Evolutionary conservation across 371 early-diverging fungal species (phyloP).

Genomic region (Batkoa obscura): DNA sequence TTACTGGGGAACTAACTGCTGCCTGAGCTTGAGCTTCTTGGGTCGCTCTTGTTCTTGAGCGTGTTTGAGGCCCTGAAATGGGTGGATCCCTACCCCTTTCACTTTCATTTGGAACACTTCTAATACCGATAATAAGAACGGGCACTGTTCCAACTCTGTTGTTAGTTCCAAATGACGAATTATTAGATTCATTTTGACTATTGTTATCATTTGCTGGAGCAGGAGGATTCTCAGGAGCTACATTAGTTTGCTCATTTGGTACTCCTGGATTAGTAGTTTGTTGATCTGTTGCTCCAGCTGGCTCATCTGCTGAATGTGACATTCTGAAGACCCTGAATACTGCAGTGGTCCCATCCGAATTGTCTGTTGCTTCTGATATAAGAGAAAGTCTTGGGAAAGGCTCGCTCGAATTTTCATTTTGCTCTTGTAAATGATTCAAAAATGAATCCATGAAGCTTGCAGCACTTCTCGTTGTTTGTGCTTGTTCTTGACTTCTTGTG

Average conservation of each 20-base stretch:
- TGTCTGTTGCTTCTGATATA: not conserved
- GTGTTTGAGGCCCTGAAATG: not conserved
- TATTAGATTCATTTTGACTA: not conserved
- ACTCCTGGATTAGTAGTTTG: not conserved
- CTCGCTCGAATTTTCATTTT: not conserved
- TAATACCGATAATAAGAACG: slow-evolving; percentile 11
- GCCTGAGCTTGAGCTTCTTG: not conserved
- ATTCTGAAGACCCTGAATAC: slow-evolving; percentile 7
- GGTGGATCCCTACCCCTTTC: not conserved
- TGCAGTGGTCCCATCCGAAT: not conserved
- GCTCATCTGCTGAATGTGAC: not conserved
- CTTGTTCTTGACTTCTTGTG: not conserved
- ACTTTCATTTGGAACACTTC: slow-evolving; percentile 3
- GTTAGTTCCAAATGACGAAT: too few species aligned
- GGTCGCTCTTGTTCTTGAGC: not conserved
- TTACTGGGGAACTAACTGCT: not conserved
- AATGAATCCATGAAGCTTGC: slow-evolving; percentile 2
- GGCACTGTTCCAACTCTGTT: slow-evolving; percentile 8
- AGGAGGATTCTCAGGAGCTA: not conserved
- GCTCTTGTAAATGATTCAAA: not conserved
- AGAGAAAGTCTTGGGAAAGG: not conserved
- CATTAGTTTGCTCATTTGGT: not conserved
- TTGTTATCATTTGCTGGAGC: not conserved
- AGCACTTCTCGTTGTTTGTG: not conserved
- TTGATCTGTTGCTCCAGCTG: not conserved